Conservation (phyloP, 371 early-diverging fungal species). For the Rhizopus microsporus region DNA sequence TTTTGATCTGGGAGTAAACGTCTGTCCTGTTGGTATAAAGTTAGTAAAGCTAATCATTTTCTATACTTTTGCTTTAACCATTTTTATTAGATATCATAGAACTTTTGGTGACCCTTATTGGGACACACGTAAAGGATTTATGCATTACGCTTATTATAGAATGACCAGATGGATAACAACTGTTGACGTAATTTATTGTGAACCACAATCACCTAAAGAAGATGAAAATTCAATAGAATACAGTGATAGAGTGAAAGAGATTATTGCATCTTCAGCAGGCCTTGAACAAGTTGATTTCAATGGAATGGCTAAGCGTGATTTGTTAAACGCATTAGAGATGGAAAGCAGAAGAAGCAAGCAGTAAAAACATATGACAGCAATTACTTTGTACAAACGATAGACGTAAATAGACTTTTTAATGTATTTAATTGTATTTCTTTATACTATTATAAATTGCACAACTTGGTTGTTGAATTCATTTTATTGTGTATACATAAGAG, state of each 20-base stretch:
- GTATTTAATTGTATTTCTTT: neutral
- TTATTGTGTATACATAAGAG: too few species aligned
- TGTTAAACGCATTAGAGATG: constrained; percentile 22
- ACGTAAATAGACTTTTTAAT: neutral
- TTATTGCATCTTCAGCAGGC: constrained; percentile 28
- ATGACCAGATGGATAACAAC: constrained; percentile 49
- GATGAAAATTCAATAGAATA: constrained; percentile 29
- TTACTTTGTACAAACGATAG: too few species aligned
- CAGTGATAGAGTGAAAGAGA: constrained; percentile 31
- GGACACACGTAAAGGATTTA: constrained; percentile 50
- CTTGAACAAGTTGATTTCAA: constrained; percentile 39
- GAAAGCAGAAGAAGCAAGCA: too few species aligned
- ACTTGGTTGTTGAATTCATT: too few species aligned
- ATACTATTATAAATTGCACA: neutral
- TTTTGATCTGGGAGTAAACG: constrained; percentile 74
- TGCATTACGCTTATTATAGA: constrained; percentile 46
- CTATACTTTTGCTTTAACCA: neutral
- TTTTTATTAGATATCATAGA: constrained; percentile 28
- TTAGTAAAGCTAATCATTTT: constrained; percentile 11
- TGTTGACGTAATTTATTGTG: constrained; percentile 35
- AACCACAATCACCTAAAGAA: constrained; percentile 18
- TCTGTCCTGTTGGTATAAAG: constrained; percentile 48
- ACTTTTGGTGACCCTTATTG: constrained; percentile 46
- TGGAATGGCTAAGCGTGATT: constrained; percentile 44
- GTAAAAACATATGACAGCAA: too few species aligned